A percentile compares a stretch with the other conserved stretches of the same genome.
Conservation (phyloP, 306 rosid species). For the Trifolium repens region DNA sequence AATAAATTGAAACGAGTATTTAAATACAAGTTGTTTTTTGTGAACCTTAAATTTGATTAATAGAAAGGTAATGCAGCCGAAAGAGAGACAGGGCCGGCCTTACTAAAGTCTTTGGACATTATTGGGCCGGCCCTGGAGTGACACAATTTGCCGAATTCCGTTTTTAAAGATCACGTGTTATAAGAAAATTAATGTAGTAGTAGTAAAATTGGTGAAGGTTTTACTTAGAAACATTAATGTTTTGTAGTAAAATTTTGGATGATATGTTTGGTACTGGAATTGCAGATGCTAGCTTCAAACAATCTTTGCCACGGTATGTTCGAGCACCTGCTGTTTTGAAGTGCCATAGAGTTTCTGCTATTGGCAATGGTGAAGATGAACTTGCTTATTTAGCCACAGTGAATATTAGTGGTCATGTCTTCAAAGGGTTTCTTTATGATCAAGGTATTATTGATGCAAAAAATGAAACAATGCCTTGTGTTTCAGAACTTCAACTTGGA, state of each 20-base stretch:
- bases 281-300: conserved; percentile 70
- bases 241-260: not conserved
- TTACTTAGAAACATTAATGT: not conserved
- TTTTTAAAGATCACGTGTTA: not conserved
- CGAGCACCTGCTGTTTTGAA: conserved; percentile 72
- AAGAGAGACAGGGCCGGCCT: no score
- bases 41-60: no score
- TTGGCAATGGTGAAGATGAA: conserved; percentile 72
- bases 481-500: conserved; percentile 64
- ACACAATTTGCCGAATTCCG: no score
- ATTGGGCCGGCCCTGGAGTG: no score
- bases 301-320: conserved; percentile 67
- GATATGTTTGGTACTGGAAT: conserved; percentile 2
- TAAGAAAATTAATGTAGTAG: no score
- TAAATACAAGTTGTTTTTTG: no score
- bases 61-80: no score
- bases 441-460: conserved; percentile 62
- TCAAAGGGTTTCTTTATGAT: conserved; percentile 85
- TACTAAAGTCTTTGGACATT: no score
- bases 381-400: conserved; percentile 75
- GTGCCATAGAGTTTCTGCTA: conserved; percentile 82
- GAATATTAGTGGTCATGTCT: conserved; percentile 76
- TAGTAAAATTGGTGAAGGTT: not conserved
- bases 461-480: conserved; percentile 47
- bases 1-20: no score